Evolutionary conservation across 805 yeast genomes (phyloP).

Genomic region (Yamadazyma nakazawae): DNA sequence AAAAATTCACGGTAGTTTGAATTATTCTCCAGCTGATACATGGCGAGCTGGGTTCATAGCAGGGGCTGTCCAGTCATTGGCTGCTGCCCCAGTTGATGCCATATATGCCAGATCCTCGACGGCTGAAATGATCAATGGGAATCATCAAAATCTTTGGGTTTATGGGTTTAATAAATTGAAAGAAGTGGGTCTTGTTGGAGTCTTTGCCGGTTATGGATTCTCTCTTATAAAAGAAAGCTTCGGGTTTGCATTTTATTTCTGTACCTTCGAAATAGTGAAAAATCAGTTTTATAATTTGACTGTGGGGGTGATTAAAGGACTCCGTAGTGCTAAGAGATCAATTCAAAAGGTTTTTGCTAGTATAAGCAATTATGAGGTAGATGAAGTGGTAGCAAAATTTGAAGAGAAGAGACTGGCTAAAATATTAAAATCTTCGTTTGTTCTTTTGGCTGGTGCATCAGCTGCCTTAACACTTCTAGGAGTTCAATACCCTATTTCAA

Average conservation of each 20-base stretch:
- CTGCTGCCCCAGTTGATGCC: slow-evolving; percentile 93
- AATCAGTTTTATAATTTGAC: slow-evolving; percentile 58
- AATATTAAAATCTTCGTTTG: slow-evolving; percentile 62
- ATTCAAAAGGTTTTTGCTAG: slow-evolving; percentile 14
- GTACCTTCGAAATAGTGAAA: slow-evolving; percentile 75
- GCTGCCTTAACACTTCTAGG: slow-evolving; percentile 77
- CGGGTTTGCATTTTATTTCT: slow-evolving; percentile 84
- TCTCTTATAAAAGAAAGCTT: slow-evolving; percentile 72
- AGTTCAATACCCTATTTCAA: slow-evolving; percentile 79
- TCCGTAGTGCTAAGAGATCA: slow-evolving; percentile 36
- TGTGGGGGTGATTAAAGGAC: slow-evolving; percentile 42
- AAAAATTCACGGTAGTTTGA: slow-evolving; percentile 10
- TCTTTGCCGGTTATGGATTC: slow-evolving; percentile 85
- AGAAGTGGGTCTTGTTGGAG: slow-evolving; percentile 77
- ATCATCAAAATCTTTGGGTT: slow-evolving; percentile 69
- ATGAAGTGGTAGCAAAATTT: slow-evolving; percentile 22
- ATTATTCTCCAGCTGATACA: slow-evolving; percentile 47
- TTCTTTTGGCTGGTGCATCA: slow-evolving; percentile 79
- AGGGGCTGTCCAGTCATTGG: slow-evolving; percentile 82
- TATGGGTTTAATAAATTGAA: slow-evolving; percentile 67
- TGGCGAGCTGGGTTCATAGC: slow-evolving; percentile 82
- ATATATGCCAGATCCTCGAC: slow-evolving; percentile 78
- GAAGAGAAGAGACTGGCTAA: slow-evolving; percentile 41
- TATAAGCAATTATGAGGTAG: slow-evolving; percentile 17
- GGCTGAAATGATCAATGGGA: slow-evolving; percentile 65